Base-by-base conservation (phyloP, 2,329 filamentous ascomycete genomes). In the Pseudogymnoascus sp. region DNA sequence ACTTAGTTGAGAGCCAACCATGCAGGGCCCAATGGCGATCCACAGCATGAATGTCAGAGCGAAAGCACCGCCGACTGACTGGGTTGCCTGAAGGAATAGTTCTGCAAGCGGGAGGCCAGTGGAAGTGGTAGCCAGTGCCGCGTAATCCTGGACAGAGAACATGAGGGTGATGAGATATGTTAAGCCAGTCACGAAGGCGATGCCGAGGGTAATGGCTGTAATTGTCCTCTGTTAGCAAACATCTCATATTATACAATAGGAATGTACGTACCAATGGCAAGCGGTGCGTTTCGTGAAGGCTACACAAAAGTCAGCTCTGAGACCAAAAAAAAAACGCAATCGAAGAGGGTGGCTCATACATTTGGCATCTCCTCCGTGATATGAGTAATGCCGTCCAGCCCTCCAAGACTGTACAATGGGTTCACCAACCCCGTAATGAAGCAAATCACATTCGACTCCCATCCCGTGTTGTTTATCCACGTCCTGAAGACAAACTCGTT, bases 401-500 rank as follows among this genome's bases (percentile, higher is more conserved):
- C 79, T 21, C 79, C 78, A 13, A 82, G 73, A 21, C 76, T 75
- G 69, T 79, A 83, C 4, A 79, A 69, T 0, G 79, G 77, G 65
- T 81, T 81, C 1, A 82, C 77, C 3, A 83, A 70, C 0, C 80
- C 80, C 0, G 79, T 79, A 63, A 83, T 80, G 68, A 83, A 82
- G 64, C 76, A 79, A 36, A 83, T 78, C 1, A 74, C 77, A 63
- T 80, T 77, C 63, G 77, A 61, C 8, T 54, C 72, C 81, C 81
- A 83, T 11, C 81, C 80, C 0, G 81, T 83, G 60, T 81, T 79
- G 68, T 83, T 83, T 63, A 81, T 78, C 75, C 79, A 83, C 1
- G 78, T 81, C 39, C 71, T 73, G 68, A 83, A 83, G 19, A 83
- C 81, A 63, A 82, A 83, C n/a, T 77, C 73, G 60, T 75, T 71